A percentile compares a stretch with the other conserved stretches of the same genome.
These are phyloP conservation scores for Flaveria trinervia DNA, from an alignment of 129 eudicot species.

Conservation along the genomic window DNA sequence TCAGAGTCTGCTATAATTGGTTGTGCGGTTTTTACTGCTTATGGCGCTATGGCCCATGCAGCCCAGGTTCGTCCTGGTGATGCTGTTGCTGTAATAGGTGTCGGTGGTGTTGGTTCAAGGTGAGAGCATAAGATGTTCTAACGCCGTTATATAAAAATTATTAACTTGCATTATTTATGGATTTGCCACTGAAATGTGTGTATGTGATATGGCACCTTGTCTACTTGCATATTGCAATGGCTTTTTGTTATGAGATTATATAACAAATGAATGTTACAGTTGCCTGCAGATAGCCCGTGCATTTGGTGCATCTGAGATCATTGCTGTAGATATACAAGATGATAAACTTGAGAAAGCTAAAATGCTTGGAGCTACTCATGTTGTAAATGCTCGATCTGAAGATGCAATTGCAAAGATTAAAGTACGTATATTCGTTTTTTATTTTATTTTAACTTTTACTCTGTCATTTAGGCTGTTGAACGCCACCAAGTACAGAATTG, in stretches of 20 bases:
- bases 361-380: constrained; percentile 84
- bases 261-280: constrained; percentile 52
- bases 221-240: too few relatives aligned
- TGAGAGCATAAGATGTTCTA: constrained; percentile 26
- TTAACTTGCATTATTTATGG: not conserved
- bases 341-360: constrained; percentile 88
- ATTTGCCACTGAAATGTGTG: not conserved
- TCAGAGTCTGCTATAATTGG: constrained; percentile 93
- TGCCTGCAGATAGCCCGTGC: constrained; percentile 98
- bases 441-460: not conserved
- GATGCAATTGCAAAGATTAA: constrained; percentile 79
- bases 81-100: constrained; percentile 92
- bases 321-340: constrained; percentile 94
- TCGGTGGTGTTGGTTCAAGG: constrained; percentile 99
- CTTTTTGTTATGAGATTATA: too few relatives aligned
- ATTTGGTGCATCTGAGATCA: constrained; percentile 92
- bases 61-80: constrained; percentile 98
- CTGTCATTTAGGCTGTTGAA: not conserved
- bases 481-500: not conserved
- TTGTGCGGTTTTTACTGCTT: constrained; percentile 98
- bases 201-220: not conserved
- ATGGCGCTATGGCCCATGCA: constrained; percentile 99
- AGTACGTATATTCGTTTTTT: constrained; percentile 35
- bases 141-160: not conserved
- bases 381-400: constrained; percentile 69